These are phyloP conservation scores for Logfia minima DNA, from an alignment of 129 eudicot genomes.

Conservation along the genomic window DNA sequence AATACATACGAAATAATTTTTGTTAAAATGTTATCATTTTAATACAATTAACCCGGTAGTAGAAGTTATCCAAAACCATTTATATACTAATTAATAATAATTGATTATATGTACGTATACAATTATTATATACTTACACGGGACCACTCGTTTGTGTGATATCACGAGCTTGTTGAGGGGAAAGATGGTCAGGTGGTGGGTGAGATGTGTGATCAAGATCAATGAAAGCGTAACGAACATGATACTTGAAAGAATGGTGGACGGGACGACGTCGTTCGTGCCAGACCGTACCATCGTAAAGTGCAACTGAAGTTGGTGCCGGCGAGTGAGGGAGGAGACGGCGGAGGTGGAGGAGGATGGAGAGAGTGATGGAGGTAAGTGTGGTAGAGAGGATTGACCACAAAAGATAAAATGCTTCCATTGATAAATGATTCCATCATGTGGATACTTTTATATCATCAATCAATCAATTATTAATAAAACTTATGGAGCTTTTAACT, in stretches of 20 bases:
- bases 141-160: constrained; percentile 64
- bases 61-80: neutral
- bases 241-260: constrained; percentile 76
- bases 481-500: neutral
- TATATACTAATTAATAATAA: neutral
- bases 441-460: neutral
- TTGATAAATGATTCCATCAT: neutral
- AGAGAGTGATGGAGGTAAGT: constrained; percentile 40
- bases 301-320: constrained; percentile 31
- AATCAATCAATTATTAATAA: neutral
- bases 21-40: no score
- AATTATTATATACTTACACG: constrained; percentile 49
- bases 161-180: constrained; percentile 60
- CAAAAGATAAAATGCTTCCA: constrained; percentile 72
- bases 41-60: no score
- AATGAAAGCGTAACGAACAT: constrained; percentile 80
- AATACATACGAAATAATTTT: no score
- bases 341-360: constrained; percentile 52
- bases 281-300: constrained; percentile 88
- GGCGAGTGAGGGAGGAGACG: constrained; percentile 35
- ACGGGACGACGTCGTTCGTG: constrained; percentile 98
- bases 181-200: constrained; percentile 58
- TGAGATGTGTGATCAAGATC: constrained; percentile 57
- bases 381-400: constrained; percentile 61
- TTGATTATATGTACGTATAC: neutral